Evolutionary conservation across 306 rosid genomes (phyloP).

Genomic region (Dalbergia cultrata): DNA sequence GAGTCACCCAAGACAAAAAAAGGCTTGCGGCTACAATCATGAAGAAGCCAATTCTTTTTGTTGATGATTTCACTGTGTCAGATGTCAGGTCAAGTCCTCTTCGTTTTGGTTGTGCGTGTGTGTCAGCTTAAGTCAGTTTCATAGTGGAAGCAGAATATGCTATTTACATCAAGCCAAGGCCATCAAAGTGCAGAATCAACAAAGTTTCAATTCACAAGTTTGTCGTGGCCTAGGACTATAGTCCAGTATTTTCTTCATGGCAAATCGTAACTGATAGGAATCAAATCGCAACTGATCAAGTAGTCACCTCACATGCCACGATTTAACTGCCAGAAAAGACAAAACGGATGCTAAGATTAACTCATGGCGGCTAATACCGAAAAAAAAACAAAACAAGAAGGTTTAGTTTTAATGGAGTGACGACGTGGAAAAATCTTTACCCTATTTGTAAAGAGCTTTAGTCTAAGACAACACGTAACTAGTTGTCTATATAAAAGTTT

Average conservation of each 20-base stretch:
- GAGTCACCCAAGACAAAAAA: slow-evolving; percentile 26
- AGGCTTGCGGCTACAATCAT: slow-evolving; percentile 11
- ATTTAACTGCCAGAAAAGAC: neutral
- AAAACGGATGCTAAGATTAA: neutral
- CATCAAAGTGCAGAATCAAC: neutral
- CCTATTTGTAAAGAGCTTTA: too few relatives aligned
- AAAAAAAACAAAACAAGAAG: neutral
- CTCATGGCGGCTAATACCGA: neutral
- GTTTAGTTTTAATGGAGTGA: too few relatives aligned
- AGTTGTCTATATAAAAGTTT: too few relatives aligned
- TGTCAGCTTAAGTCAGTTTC: slow-evolving; percentile 26
- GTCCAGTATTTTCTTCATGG: neutral
- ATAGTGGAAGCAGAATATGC: neutral
- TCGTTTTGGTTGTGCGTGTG: neutral
- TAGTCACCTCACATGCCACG: neutral
- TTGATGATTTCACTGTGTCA: neutral
- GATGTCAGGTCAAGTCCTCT: neutral
- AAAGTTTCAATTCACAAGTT: slow-evolving; percentile 6
- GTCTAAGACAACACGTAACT: too few relatives aligned
- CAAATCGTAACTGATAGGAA: neutral
- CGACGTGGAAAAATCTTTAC: too few relatives aligned
- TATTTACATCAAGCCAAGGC: neutral
- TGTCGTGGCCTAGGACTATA: neutral
- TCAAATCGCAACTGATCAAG: neutral
- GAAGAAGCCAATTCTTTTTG: slow-evolving; percentile 16